Percentiles rank a stretch among this genome's conserved stretches.
Evolutionary conservation across 2,329 filamentous ascomycete genomes (phyloP).

Genomic region (Coniosporium tulheliwenetii): DNA sequence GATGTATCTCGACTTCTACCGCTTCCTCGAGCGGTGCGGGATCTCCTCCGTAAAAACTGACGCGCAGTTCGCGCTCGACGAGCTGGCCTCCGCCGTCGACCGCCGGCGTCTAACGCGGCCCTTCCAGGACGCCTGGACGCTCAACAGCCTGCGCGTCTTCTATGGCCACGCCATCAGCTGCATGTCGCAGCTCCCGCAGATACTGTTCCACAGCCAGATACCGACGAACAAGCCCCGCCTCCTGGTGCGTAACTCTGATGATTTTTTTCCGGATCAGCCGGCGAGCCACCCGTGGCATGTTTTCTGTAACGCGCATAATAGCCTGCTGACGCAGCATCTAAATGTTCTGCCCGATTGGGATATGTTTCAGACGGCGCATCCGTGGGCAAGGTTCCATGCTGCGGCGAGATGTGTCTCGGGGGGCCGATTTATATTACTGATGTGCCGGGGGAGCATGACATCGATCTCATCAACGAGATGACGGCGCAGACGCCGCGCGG

Average conservation of each 20-base stretch:
- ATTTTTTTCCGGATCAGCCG: conserved; percentile 77
- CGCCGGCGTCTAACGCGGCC: conserved; percentile 56
- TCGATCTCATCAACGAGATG: conserved; percentile 64
- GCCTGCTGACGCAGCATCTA: conserved; percentile 65
- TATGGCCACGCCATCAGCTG: conserved; percentile 68
- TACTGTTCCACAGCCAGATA: conserved; percentile 72
- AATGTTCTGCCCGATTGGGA: conserved; percentile 79
- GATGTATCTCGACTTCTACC: conserved; percentile 87
- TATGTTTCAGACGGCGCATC: conserved; percentile 54
- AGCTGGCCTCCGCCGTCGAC: conserved; percentile 49
- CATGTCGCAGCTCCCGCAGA: conserved; percentile 83
- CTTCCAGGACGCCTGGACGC: conserved; percentile 78
- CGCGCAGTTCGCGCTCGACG: conserved; percentile 78
- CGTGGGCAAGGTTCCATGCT: conserved; percentile 71
- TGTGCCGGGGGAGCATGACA: conserved; percentile 64
- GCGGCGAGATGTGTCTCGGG: conserved; percentile 81
- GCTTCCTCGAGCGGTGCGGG: conserved; percentile 57
- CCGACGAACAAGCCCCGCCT: conserved; percentile 59
- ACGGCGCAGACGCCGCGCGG: conserved; percentile 57
- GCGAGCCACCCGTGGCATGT: conserved; percentile 87
- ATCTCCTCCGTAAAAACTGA: conserved; percentile 88
- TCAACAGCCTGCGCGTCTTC: conserved; percentile 65
- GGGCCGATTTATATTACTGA: conserved; percentile 94
- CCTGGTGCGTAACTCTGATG: conserved; percentile 70
- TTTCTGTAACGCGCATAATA: conserved; percentile 85